Base-by-base conservation (phyloP, 176 grass and related monocot species). In the Alopecurus myosuroides region DNA sequence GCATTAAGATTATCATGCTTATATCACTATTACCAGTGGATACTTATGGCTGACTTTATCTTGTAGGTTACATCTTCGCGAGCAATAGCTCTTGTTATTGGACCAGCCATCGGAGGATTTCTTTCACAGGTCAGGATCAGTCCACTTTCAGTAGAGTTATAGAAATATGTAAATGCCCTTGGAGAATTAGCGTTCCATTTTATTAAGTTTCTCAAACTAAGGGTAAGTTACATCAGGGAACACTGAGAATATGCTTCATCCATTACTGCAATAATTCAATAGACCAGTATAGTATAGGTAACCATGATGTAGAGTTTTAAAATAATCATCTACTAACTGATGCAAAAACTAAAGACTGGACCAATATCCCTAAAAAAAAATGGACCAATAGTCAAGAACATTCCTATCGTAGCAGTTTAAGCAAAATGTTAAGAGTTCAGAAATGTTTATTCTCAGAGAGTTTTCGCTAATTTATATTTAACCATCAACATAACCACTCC, bases 81-180 rank as follows among this genome's bases (percentile, higher is more conserved):
- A 50, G 88, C 85, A 11, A 90, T 95, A 52, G 90, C 90, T 46
- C 57, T 90, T 76, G 82, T 95, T 84, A 22, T 95, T 28, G 93
- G 93, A 48, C 87, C 93, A 33, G 93, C 93, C 68, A 84, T 95
- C 34, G 93, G 93, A 77, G 93, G 93, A 41, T 95, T 92, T 82
- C 85, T 95, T 81, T 63, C 88, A 46, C 93, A 95, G 90, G 93
- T 95, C 77, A 56, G 74, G 2, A 74, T 51, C 14, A 78, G 30
- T 52, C 15, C 20, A 80, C 15, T 80, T 67, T 18, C 12, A 33
- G 10, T 40, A 0, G 33, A 76, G 18, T 33, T 14, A 15, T 73
- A 35, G 1, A 74, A 35, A 66, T 56, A 45, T 13, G 11, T 7
- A 85, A 37, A 25, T 45, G 14, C 40, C 19, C 2, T 42, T 57